Evolutionary conservation across 768 basidiomycete species (phyloP).

Genomic region (Crassisporium funariophilum): DNA sequence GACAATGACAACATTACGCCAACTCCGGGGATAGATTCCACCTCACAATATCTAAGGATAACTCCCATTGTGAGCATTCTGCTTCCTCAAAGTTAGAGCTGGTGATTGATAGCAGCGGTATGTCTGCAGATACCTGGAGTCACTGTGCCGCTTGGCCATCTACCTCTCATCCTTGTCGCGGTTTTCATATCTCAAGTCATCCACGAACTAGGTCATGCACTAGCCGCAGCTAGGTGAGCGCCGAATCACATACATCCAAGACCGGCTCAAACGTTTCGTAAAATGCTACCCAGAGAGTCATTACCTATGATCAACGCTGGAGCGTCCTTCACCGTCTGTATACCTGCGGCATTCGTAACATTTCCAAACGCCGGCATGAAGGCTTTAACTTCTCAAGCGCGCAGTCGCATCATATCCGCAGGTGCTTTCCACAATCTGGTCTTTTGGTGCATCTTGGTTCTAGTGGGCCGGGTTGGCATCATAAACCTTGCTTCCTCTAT

Average conservation of each 20-base stretch:
- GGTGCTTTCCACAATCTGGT: slow-evolving; percentile 81
- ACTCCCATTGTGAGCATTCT: slow-evolving; percentile 36
- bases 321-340: slow-evolving; percentile 55
- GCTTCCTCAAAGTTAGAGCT: no score
- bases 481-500: slow-evolving; percentile 31
- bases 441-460: slow-evolving; percentile 51
- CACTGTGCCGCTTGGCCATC: slow-evolving; percentile 73
- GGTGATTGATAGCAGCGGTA: background rate
- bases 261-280: no score
- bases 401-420: slow-evolving; percentile 65
- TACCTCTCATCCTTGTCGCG: slow-evolving; percentile 64
- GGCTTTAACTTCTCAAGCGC: slow-evolving; percentile 40
- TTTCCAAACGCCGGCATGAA: slow-evolving; percentile 49
- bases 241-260: no score
- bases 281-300: slow-evolving; percentile 56
- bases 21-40: no score
- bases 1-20: background rate
- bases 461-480: slow-evolving; percentile 34
- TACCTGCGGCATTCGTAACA: slow-evolving; percentile 78
- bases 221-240: slow-evolving; percentile 77
- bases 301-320: slow-evolving; percentile 66
- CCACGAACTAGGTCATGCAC: slow-evolving; percentile 81
- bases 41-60: slow-evolving; percentile 11
- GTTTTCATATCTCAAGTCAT: slow-evolving; percentile 67
- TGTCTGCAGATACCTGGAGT: slow-evolving; percentile 77